Evolutionary conservation across 140 eudicot genomes (phyloP).

Genomic region (Senecio squalidus): DNA sequence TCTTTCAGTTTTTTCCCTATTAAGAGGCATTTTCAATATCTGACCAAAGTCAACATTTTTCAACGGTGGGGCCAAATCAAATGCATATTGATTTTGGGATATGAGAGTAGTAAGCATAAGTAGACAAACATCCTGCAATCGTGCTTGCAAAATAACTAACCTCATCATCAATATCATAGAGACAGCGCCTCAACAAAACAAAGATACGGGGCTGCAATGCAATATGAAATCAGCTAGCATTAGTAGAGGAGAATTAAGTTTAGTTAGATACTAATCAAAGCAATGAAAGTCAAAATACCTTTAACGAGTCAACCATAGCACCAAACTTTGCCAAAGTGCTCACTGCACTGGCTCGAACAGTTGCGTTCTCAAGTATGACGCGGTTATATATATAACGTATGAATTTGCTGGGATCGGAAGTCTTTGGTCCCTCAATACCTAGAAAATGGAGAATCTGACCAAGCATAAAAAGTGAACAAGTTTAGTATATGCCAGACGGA

Average conservation of each 20-base stretch:
- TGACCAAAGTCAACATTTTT: background rate
- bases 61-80: conserved; percentile 1
- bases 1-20: too few relatives aligned
- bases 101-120: background rate
- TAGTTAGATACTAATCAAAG: background rate
- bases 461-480: conserved; percentile 1
- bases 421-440: conserved; percentile 97
- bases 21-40: too few relatives aligned
- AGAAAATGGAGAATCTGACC: conserved; percentile 83
- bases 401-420: conserved; percentile 93
- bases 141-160: conserved; percentile 41
- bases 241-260: conserved; percentile 3
- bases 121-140: background rate
- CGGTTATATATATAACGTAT: conserved; percentile 91
- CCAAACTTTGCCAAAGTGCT: conserved; percentile 97
- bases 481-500: conserved; percentile 15
- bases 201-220: conserved; percentile 92
- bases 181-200: conserved; percentile 77
- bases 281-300: conserved; percentile 14
- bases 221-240: conserved; percentile 9
- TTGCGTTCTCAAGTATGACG: conserved; percentile 94
- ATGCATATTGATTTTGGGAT: background rate
- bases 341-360: conserved; percentile 96
- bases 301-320: conserved; percentile 66
- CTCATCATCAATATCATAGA: conserved; percentile 95